A percentile compares a stretch with the other conserved stretches of the same genome.
phyloP scores from a whole-genome alignment of 495 filamentous ascomycete species.

The Trichoderma virens region DNA sequence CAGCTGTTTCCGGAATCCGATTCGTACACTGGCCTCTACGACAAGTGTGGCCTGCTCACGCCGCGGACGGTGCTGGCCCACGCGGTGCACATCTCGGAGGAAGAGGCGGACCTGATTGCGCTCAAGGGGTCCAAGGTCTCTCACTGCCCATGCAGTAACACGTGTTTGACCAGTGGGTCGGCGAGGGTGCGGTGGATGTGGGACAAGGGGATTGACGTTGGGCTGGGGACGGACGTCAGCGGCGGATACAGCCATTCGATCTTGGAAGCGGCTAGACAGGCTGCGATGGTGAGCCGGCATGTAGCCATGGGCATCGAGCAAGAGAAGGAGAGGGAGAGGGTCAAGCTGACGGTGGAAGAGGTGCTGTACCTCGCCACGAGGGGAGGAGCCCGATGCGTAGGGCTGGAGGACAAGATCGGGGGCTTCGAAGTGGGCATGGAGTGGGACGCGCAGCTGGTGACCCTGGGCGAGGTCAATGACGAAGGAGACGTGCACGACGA shows the following conservation, averaged over 20 bases:
- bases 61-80: constrained; percentile 78
- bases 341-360: constrained; percentile 73
- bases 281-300: constrained; percentile 63
- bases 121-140: constrained; percentile 54
- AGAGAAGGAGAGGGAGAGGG: constrained; percentile 22
- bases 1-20: constrained; percentile 57
- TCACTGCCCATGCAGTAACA: constrained; percentile 86
- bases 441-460: constrained; percentile 79
- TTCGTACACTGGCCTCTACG: constrained; percentile 75
- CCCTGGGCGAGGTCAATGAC: constrained; percentile 40
- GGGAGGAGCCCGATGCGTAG: constrained; percentile 72
- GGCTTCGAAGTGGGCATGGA: constrained; percentile 78
- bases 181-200: constrained; percentile 65
- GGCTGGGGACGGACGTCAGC: constrained; percentile 82
- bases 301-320: constrained; percentile 42
- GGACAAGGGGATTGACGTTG: constrained; percentile 67
- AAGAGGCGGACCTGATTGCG: constrained; percentile 57
- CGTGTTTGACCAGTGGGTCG: constrained; percentile 64
- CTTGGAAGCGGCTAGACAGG: constrained; percentile 71
- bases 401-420: constrained; percentile 60
- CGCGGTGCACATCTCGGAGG: constrained; percentile 61
- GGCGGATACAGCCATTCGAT: constrained; percentile 78
- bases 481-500: constrained; percentile 25
- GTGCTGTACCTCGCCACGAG: constrained; percentile 77
- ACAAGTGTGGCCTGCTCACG: constrained; percentile 58